Evolutionary conservation across 179 eudicot genomes (phyloP), one percentile per base, ranked within the genome.

Genomic region (Nepenthes alata): DNA sequence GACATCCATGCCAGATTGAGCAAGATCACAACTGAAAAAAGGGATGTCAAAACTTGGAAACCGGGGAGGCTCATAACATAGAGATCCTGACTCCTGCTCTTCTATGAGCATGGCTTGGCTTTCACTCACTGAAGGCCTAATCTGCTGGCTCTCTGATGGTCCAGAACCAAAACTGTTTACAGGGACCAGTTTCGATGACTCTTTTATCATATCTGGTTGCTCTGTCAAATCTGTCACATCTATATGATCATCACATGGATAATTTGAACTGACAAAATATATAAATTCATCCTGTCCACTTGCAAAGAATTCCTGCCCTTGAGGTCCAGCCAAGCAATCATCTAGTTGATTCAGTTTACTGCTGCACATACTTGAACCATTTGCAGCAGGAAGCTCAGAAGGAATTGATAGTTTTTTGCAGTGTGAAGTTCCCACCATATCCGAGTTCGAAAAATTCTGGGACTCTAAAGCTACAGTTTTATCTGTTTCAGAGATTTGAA

Each of bases 21-120:
- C 77, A 38, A 93, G 91, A 84, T 93, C 98, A 72, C 98, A 93
- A 67, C 91, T 86, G 47, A 87, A 79, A 66, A 93, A 93, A 45
- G 98, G 98, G 64, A 93, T 64, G 60, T 93, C 98, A 69, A 93
- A 75, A 61, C 89, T 87, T 16, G 98, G 97, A 72, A 89, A 85
- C 57, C 95, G 84, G 56, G 98, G 98, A 63, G 95, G 98, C 67
- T 93, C 94, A 54, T 93, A 93, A 73, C 74, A 90, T 63, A 93
- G 63, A 66, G 72, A 75, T 70, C 95, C 94, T 2, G 70, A 64
- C 53, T 80, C 90, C 39, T 71, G 71, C 61, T 76, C 74, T 59
- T 72, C 66, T 38, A 59, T 63, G 37, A 66, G 53, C 37, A 47
- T 56, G 36, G 37, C 58, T 49, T 68, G 58, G 41, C 60, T 70